Base-by-base conservation (phyloP, 2,329 filamentous ascomycete species). In the Coccinonectria pachysandricola region DNA sequence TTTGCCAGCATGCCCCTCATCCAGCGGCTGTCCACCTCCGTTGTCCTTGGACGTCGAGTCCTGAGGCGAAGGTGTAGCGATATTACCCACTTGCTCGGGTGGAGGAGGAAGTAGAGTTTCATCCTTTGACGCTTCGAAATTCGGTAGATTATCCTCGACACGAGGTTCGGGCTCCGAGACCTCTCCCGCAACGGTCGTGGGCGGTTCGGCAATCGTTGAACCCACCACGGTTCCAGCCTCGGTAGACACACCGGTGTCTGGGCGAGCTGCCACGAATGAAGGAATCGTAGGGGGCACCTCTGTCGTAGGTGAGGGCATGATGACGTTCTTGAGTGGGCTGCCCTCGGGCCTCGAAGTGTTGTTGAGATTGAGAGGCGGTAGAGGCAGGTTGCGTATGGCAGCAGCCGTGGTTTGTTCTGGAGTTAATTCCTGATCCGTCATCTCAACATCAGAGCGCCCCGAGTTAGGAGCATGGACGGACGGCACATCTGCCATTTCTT, bases 251-350 rank as follows among this genome's bases (percentile, higher is more conserved):
- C 7, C 7, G 13, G 23, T 16, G 10, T 18, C 27, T 3, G 15
- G 4, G 11, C 4, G 12, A 12, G 8, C 8, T 17, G 16, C 17
- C 7, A 10, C 7, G 10, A 10, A 7, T 7, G 17, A 7, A 7
- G 17, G 7, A 19, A 19, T 7, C 10, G 10, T 10, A 19, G 17
- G 25, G 13, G 34, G 21, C 7, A 33, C 16, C 12, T 53, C 42
- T 12, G 62, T 57, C 1, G 57, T 59, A 1, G 65, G 62, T 7
- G 65, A 67, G 7, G 53, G 56, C 10, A 65, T 32, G 15, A 64
- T 50, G 18, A 68, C 63, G 24, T 69, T 65, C 48, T 69, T 69
- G 12, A 71, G 46, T 1, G 66, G 66, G 27, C 66, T 71, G 3
- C 65, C 66, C 35, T 68, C 65, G 3, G 56, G 39, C 34, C 43